Conservation (phyloP, 257 asterid genomes). For the Coffea canephora region DNA sequence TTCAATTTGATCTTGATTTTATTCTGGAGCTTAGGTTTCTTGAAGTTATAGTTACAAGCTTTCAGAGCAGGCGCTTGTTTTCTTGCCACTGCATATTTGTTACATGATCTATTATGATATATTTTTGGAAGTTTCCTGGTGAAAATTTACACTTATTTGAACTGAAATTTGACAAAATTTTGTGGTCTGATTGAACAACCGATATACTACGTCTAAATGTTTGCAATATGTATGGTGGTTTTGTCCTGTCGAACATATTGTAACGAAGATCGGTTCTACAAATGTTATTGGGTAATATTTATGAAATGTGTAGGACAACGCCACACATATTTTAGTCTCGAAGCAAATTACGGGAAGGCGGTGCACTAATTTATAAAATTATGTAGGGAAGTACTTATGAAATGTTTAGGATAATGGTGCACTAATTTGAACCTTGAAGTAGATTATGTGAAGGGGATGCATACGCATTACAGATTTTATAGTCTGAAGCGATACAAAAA, state of each 20-base stretch:
- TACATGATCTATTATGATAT: too few relatives aligned
- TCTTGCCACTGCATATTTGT: background rate
- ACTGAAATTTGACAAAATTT: background rate
- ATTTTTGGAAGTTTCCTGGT: background rate
- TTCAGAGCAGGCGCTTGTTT: background rate
- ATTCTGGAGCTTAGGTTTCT: background rate
- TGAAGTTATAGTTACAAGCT: background rate
- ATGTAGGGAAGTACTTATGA: background rate
- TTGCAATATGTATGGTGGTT: background rate
- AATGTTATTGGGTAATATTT: background rate
- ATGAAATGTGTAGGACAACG: background rate
- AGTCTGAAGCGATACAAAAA: background rate
- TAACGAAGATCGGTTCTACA: background rate
- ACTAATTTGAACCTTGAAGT: background rate
- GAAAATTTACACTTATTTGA: background rate
- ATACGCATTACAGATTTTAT: background rate
- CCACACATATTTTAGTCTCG: background rate
- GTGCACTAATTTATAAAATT: too few relatives aligned
- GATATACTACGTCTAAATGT: background rate
- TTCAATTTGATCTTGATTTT: background rate
- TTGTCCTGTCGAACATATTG: background rate
- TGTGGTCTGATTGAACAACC: background rate
- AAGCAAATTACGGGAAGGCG: background rate
- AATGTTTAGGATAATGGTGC: background rate
- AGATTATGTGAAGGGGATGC: background rate